phyloP scores from a whole-genome alignment of 2,329 filamentous ascomycete genomes.

The Sporothrix brasiliensis region DNA sequence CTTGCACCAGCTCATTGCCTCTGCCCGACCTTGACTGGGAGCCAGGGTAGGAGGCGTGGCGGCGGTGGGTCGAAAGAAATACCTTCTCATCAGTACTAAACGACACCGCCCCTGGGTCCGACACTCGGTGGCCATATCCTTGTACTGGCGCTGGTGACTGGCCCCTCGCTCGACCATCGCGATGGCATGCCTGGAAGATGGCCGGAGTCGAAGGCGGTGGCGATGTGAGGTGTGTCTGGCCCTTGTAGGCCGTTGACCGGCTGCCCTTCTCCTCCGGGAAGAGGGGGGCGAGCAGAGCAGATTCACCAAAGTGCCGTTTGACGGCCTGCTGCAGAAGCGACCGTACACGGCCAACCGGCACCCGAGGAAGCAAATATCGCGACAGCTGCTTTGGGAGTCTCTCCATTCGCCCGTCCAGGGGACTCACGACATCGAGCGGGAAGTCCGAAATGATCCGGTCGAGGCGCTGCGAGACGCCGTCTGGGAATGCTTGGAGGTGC shows the following conservation, averaged over 20 bases:
- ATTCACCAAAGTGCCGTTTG: conserved; percentile 47
- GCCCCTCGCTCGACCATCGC: neutral
- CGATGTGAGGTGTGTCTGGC: neutral
- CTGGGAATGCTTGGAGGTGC: conserved; percentile 74
- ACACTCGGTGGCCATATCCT: neutral
- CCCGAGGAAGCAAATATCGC: conserved; percentile 68
- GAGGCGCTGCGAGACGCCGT: conserved; percentile 72
- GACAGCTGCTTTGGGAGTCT: conserved; percentile 79
- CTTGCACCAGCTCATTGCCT: neutral
- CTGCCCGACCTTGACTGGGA: neutral
- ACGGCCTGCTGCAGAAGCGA: conserved; percentile 65
- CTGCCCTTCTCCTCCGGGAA: conserved; percentile 17
- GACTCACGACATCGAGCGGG: conserved; percentile 61
- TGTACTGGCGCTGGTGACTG: neutral
- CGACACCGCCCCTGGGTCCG: neutral
- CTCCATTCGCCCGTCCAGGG: conserved; percentile 66
- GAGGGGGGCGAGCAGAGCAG: conserved; percentile 5
- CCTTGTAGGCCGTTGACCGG: neutral
- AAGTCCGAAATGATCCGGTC: conserved; percentile 68
- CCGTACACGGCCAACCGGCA: conserved; percentile 59
- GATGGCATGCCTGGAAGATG: neutral
- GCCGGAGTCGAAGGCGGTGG: neutral
- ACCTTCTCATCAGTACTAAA: neutral
- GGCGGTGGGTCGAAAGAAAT: neutral
- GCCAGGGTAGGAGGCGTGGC: conserved; percentile 20